phyloP scores from a whole-genome alignment of 805 yeast species.

The Tanozyma kutaoensis region DNA sequence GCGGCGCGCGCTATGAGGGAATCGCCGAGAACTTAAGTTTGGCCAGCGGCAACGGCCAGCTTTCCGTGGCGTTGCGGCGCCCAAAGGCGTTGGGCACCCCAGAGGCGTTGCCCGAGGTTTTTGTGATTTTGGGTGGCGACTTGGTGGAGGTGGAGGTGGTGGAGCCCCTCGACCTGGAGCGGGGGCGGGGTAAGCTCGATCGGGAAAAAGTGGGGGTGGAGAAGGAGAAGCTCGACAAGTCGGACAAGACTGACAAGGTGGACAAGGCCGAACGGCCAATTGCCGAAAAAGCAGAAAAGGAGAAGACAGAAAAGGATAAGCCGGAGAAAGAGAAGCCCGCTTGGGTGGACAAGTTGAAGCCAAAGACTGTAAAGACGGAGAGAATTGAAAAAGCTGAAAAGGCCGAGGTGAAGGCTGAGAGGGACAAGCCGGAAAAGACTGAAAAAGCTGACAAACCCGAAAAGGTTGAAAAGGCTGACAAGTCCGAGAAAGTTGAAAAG shows the following conservation, averaged over 20 bases:
- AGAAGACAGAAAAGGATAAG: no score
- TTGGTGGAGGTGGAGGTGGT: conserved; percentile 34
- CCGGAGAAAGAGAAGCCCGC: conserved; percentile 14
- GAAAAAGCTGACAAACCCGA: no score
- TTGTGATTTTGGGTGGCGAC: conserved; percentile 37
- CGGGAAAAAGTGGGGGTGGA: no score
- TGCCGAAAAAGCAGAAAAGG: no score
- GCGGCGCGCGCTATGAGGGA: conserved; percentile 52
- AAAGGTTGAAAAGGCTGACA: conserved; percentile 1
- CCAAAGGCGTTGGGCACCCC: conserved; percentile 22
- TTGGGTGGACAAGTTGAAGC: conserved; percentile 1
- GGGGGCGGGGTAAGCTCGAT: no score
- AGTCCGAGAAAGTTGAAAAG: background rate
- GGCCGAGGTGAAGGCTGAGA: background rate
- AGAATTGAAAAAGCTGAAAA: background rate
- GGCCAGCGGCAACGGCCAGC: conserved; percentile 20
- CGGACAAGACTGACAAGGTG: no score
- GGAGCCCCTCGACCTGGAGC: conserved; percentile 11
- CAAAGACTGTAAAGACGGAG: conserved; percentile 1
- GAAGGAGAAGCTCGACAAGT: no score
- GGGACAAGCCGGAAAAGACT: no score
- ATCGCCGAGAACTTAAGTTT: conserved; percentile 11
- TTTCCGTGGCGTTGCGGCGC: conserved; percentile 41
- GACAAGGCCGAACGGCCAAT: no score
- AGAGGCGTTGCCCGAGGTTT: conserved; percentile 27